These are phyloP conservation scores for Tylopilus vinaceipallidus DNA, from an alignment of 768 basidiomycete genomes.

Conservation along the genomic window DNA sequence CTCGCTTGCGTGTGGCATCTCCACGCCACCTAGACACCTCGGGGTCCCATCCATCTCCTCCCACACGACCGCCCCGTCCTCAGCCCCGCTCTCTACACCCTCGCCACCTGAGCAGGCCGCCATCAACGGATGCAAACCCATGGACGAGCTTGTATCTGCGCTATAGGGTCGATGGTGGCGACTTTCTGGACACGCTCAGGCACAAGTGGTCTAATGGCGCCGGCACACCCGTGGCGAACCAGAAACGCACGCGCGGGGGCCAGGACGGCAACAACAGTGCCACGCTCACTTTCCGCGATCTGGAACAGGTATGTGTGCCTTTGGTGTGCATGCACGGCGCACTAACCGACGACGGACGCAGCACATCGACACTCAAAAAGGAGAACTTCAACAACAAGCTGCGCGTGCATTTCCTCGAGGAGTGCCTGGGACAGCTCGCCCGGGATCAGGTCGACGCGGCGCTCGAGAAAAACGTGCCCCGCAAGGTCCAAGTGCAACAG, in stretches of 20 bases:
- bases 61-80: slow-evolving; percentile 50
- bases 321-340: not conserved
- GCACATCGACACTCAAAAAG: slow-evolving; percentile 96
- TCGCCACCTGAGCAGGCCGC: slow-evolving; percentile 40
- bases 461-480: slow-evolving; percentile 87
- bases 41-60: slow-evolving; percentile 52
- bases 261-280: slow-evolving; percentile 32
- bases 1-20: slow-evolving; percentile 51
- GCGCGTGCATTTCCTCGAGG: slow-evolving; percentile 93
- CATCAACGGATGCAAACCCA: slow-evolving; percentile 35
- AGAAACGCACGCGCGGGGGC: slow-evolving; percentile 40
- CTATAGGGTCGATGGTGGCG: slow-evolving; percentile 41
- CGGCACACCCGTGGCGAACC: slow-evolving; percentile 49
- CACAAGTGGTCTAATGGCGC: slow-evolving; percentile 47
- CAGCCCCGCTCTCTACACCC: slow-evolving; percentile 48
- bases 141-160: slow-evolving; percentile 40
- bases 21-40: slow-evolving; percentile 46
- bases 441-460: slow-evolving; percentile 92
- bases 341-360: slow-evolving; percentile 29
- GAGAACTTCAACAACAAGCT: slow-evolving; percentile 97
- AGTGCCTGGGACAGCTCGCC: slow-evolving; percentile 83
- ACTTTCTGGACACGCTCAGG: slow-evolving; percentile 54
- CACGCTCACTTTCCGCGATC: slow-evolving; percentile 84
- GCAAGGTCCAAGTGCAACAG: slow-evolving; percentile 90
- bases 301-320: slow-evolving; percentile 73